Conservation (phyloP, 139 green algal genomes). For the Ettlia oleoabundans region DNA sequence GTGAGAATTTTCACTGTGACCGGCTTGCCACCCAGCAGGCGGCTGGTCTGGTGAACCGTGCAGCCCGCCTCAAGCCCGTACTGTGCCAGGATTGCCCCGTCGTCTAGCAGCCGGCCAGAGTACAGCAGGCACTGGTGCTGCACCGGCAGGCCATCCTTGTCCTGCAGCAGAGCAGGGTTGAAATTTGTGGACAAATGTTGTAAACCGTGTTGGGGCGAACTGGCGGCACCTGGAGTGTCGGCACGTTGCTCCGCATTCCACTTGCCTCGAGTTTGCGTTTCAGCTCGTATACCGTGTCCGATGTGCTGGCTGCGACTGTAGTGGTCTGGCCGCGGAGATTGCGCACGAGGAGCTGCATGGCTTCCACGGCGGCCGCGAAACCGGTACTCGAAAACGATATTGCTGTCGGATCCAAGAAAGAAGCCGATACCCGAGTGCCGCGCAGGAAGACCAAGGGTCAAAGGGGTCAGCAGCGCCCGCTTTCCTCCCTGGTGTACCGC, state of each 20-base stretch:
- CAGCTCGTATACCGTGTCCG: slow-evolving; percentile 46
- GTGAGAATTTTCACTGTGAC: slow-evolving; percentile 68
- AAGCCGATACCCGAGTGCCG: too few relatives aligned
- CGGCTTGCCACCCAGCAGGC: slow-evolving; percentile 41
- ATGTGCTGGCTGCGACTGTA: slow-evolving; percentile 29
- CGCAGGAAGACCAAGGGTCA: too few relatives aligned
- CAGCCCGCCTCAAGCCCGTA: slow-evolving; percentile 8
- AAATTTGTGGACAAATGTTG: slow-evolving; percentile 25
- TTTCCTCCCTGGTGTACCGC: too few relatives aligned
- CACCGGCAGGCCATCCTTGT: slow-evolving; percentile 38
- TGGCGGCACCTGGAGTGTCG: too few relatives aligned
- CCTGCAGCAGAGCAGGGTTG: slow-evolving; percentile 35
- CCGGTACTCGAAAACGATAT: too few relatives aligned
- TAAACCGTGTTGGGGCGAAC: too few relatives aligned
- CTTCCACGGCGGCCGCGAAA: too few relatives aligned
- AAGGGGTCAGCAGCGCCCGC: too few relatives aligned
- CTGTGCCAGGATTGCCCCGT: neutral
- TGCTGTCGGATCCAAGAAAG: too few relatives aligned
- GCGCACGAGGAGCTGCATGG: slow-evolving; percentile 73
- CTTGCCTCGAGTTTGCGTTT: slow-evolving; percentile 61
- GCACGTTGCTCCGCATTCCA: neutral
- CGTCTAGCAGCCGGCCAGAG: slow-evolving; percentile 43
- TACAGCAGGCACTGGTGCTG: slow-evolving; percentile 50
- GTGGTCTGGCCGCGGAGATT: slow-evolving; percentile 37
- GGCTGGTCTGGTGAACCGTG: slow-evolving; percentile 34